Evolutionary conservation across 2,329 filamentous ascomycete genomes (phyloP).

Genomic region (Fusarium protoensiforme): DNA sequence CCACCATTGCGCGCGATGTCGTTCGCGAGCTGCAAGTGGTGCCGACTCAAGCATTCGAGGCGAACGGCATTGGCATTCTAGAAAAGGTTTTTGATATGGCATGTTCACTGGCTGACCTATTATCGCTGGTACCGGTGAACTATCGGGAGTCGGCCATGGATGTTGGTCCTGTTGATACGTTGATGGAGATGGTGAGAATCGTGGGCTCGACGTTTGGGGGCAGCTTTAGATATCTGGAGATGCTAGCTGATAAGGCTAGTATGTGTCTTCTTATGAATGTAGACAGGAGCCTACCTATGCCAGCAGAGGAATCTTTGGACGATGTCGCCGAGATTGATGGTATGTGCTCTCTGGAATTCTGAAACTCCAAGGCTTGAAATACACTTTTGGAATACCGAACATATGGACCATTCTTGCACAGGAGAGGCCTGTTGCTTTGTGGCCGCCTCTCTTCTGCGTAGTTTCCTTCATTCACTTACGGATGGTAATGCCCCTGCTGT

Average conservation of each 20-base stretch:
- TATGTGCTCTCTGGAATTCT: too few species aligned
- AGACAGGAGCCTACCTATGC: background rate
- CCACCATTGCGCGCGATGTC: slow-evolving; percentile 40
- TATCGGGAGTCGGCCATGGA: background rate
- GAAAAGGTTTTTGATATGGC: slow-evolving; percentile 50
- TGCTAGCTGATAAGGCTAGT: background rate
- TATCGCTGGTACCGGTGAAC: background rate
- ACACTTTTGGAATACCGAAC: too few species aligned
- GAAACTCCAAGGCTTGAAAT: too few species aligned
- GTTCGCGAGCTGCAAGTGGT: slow-evolving; percentile 37
- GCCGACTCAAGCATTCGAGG: slow-evolving; percentile 43
- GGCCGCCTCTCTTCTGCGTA: too few species aligned
- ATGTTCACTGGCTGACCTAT: slow-evolving; percentile 44
- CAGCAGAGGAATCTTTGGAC: background rate
- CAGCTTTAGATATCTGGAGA: background rate
- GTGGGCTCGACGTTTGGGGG: background rate
- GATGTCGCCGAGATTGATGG: background rate
- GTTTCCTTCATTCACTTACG: too few species aligned
- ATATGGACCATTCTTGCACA: too few species aligned
- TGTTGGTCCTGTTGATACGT: background rate
- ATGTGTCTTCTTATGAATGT: background rate
- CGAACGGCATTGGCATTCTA: slow-evolving; percentile 47
- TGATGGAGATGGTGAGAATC: background rate
- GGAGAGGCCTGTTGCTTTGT: too few species aligned
- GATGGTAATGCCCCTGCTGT: too few species aligned